Evolutionary conservation across 805 yeast genomes (phyloP).

Genomic region (Pichia rugopelliculosa): DNA sequence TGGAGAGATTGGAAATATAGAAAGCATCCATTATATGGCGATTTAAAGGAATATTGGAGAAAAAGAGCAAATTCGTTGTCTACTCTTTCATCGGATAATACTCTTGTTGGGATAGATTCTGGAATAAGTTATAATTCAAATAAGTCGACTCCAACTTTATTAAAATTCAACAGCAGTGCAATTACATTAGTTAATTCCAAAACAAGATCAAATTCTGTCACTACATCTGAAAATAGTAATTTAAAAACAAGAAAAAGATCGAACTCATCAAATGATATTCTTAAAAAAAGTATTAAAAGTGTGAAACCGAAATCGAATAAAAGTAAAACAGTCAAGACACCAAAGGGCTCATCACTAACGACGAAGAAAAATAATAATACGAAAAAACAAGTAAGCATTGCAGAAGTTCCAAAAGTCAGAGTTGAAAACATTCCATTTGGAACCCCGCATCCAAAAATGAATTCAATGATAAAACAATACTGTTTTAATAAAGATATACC

Average conservation of each 20-base stretch:
- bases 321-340: neutral
- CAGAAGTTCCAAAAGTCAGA: neutral
- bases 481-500: conserved; percentile 71
- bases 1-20: conserved; percentile 92
- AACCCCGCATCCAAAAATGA: conserved; percentile 51
- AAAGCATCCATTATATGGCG: conserved; percentile 55
- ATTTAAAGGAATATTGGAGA: conserved; percentile 2
- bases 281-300: neutral
- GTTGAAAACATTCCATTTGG: conserved; percentile 25
- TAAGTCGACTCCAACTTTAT: neutral
- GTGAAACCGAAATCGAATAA: neutral
- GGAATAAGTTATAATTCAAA: neutral
- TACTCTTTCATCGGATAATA: neutral
- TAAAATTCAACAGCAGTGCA: neutral
- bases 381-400: neutral
- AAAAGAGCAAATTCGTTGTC: conserved; percentile 7
- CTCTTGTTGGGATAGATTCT: neutral
- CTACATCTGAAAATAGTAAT: neutral
- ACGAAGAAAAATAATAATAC: neutral
- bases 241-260: conserved; percentile 2
- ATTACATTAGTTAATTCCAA: neutral
- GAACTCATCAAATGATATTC: neutral
- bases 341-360: neutral
- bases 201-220: conserved; percentile 3
- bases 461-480: conserved; percentile 54